Evolutionary conservation across 306 rosid species (phyloP).

Genomic region (Elaeagnus macrophylla): DNA sequence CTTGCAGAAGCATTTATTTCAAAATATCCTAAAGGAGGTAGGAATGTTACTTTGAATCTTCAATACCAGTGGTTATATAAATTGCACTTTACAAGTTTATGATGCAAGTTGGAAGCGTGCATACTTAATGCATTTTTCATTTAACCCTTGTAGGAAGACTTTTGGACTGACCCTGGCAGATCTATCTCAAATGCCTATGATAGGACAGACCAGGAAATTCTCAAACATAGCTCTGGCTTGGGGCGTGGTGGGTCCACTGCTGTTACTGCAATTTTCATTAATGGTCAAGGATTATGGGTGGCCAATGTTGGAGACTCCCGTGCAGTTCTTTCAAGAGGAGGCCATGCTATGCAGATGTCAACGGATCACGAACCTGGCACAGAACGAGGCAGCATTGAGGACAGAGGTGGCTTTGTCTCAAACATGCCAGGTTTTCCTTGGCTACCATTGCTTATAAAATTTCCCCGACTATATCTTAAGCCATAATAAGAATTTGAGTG

Average conservation of each 20-base stretch:
- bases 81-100: constrained; percentile 9
- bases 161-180: constrained; percentile 68
- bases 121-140: constrained; percentile 14
- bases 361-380: constrained; percentile 82
- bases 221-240: constrained; percentile 79
- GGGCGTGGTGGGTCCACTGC: constrained; percentile 98
- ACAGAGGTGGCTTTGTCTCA: constrained; percentile 91
- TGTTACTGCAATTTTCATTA: constrained; percentile 79
- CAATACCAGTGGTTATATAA: constrained; percentile 3
- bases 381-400: constrained; percentile 74
- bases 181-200: constrained; percentile 81
- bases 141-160: constrained; percentile 52
- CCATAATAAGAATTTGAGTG: no score
- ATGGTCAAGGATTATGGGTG: constrained; percentile 53
- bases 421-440: constrained; percentile 74
- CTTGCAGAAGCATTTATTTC: constrained; percentile 72
- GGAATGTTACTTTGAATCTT: constrained; percentile 13
- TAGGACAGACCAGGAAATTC: constrained; percentile 81
- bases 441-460: constrained; percentile 6
- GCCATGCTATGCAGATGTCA: constrained; percentile 75
- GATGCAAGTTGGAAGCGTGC: constrained; percentile 2
- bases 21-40: constrained; percentile 78
- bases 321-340: constrained; percentile 74
- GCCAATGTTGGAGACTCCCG: constrained; percentile 96
- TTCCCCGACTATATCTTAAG: not conserved